phyloP scores from a whole-genome alignment of 176 grass and related monocot genomes.

The Aechmea fasciata region DNA sequence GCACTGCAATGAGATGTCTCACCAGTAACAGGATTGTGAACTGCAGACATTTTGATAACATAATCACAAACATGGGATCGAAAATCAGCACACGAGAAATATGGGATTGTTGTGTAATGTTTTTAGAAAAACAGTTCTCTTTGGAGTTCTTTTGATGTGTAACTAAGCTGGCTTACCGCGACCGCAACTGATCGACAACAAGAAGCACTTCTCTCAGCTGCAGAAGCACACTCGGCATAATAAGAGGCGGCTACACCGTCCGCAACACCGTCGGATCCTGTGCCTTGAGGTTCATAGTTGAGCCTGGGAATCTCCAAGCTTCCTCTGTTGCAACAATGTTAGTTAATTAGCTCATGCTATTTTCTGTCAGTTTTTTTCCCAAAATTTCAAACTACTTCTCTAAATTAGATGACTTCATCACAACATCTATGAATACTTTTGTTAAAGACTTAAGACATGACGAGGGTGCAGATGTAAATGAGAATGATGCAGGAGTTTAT shows the following conservation, averaged over 20 bases:
- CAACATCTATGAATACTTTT: no score
- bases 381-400: no score
- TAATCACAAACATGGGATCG: no score
- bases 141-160: background rate
- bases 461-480: no score
- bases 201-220: slow-evolving; percentile 23
- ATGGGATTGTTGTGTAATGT: no score
- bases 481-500: no score
- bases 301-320: slow-evolving; percentile 48
- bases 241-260: slow-evolving; percentile 12
- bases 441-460: no score
- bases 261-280: background rate
- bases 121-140: background rate
- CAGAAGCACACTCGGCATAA: slow-evolving; percentile 21
- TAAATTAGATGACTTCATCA: no score
- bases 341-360: background rate
- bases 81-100: no score
- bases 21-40: slow-evolving; percentile 47
- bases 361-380: no score
- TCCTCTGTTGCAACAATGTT: slow-evolving; percentile 33
- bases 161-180: slow-evolving; percentile 29
- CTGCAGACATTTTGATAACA: slow-evolving; percentile 15
- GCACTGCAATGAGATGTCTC: slow-evolving; percentile 44
- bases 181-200: slow-evolving; percentile 37
- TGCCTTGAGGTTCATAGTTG: slow-evolving; percentile 28